Evolutionary conservation across 1,284 basidiomycete genomes (phyloP), one percentile per base, ranked within the genome.

Genomic region (Fistulina hepatica): DNA sequence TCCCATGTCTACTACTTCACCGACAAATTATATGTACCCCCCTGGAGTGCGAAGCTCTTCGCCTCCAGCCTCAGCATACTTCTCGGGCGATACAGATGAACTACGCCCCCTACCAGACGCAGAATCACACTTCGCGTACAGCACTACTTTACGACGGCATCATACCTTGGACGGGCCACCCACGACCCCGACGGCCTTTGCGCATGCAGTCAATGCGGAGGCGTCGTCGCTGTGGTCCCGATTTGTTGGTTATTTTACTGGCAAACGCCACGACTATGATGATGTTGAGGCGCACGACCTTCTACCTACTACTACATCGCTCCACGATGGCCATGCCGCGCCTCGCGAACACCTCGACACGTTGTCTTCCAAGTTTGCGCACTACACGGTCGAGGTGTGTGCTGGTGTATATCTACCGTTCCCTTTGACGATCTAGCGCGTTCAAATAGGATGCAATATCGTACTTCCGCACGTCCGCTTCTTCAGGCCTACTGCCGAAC

Each of bases 11-110:
- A n/a, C n/a, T n/a, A n/a, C n/a, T n/a, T n/a, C n/a, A n/a, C n/a
- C n/a, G n/a, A n/a, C n/a, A n/a, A n/a, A n/a, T n/a, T n/a, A n/a
- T n/a, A n/a, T n/a, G n/a, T n/a, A n/a, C n/a, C n/a, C n/a, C n/a
- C n/a, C n/a, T n/a, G n/a, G n/a, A n/a, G n/a, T n/a, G n/a, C n/a
- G n/a, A n/a, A n/a, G n/a, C n/a, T n/a, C n/a, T n/a, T 81, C 80
- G 3, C 81, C 82, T 2, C 82, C 82, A 1, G 82, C 82, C 0
- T 84, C 82, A 3, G 69, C 80, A 0, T 86, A 85, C 56, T 86
- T 86, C 50, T 65, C 75, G 1, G 54, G 69, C 2, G 65, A 73
- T 27, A 62, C 67, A 19, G 64, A 63, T 21, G 64, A 71, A 41
- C 65, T 75, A 8, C 65, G 71, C 20, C 71, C 77, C 1, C 63